phyloP scores from a whole-genome alignment of 2,329 filamentous ascomycete genomes.

The Reticulascus tulasneorum region DNA sequence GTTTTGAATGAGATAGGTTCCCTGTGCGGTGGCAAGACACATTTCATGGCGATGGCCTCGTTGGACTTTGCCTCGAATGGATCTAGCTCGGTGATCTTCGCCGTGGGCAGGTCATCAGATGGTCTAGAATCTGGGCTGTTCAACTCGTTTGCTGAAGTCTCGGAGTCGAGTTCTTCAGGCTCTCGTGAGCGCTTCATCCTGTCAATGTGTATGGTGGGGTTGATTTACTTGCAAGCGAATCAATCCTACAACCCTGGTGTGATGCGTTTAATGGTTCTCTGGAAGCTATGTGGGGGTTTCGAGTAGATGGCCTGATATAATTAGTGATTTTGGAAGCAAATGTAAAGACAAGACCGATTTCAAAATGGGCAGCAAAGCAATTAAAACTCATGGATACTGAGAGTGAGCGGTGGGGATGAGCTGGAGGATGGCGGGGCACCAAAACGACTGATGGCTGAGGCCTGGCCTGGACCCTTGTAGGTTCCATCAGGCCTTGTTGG shows the following conservation, averaged over 20 bases:
- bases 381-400: too few species aligned
- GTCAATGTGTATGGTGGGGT: constrained; percentile 7
- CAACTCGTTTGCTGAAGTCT: constrained; percentile 16
- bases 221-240: constrained; percentile 12
- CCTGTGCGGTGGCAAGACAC: constrained; percentile 75
- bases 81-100: constrained; percentile 62
- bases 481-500: too few species aligned
- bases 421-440: too few species aligned
- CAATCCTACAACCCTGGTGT: constrained; percentile 1
- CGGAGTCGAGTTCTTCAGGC: constrained; percentile 40
- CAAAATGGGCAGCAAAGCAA: too few species aligned
- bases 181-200: constrained; percentile 63
- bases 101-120: constrained; percentile 24
- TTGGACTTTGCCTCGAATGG: constrained; percentile 26
- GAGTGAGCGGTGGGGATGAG: too few species aligned
- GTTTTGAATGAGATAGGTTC: constrained; percentile 66
- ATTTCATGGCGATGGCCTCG: constrained; percentile 59
- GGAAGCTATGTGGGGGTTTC: too few species aligned
- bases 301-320: too few species aligned
- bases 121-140: constrained; percentile 8
- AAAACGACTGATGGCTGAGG: too few species aligned
- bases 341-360: too few species aligned
- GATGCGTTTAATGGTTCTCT: too few species aligned
- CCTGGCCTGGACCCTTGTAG: too few species aligned
- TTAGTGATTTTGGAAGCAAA: too few species aligned